Base-by-base conservation (phyloP, 2,329 filamentous ascomycete species). In the Trichoderma gracile region DNA sequence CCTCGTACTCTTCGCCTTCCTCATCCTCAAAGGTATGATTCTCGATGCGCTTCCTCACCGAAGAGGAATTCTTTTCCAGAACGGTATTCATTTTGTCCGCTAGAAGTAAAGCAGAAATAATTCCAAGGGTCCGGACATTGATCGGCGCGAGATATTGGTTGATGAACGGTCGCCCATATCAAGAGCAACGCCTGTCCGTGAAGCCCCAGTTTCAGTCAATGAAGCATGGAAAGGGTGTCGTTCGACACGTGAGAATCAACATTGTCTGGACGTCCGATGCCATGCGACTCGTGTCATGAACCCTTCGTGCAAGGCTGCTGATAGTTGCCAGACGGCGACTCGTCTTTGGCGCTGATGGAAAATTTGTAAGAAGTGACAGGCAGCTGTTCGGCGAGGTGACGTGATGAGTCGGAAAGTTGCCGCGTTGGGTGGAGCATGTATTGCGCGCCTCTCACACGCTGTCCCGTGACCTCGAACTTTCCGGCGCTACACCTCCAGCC, bases 1-100 rank as follows among this genome's bases (percentile, higher is more conserved):
- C 86, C 65, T 89, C 88, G 75, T 99, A 99, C 75, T 99, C 96
- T 65, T 98, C 94, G 64, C 95, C 94, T 25, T 85, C 84, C 74
- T 97, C 93, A 72, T 90, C 84, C 2, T 89, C 81, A 74, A 97
- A 98, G 2, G 82, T 84, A 77, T 97, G 86, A 17, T 72, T 73
- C 62, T 86, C 82, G 67, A 89, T 87, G 69, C 84, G 80, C 73
- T 89, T 89, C 69, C 84, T 82, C 74, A 86, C 81, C 40, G 79
- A 79, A 33, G 82, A 80, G n/a, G 87, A 88, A 69, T 88, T 87
- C 73, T 86, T 86, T 5, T 89, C 85, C 15, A 88, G 77, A 9
- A 82, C 81, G 67, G 80, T 86, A 12, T 85, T 84, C 86, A 89
- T 89, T 23, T 59, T 65, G 40, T 27, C 25, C n/a, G 47, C 27